phyloP scores from a whole-genome alignment of 441 rosid genomes.

The Dalechampia spathulata region DNA sequence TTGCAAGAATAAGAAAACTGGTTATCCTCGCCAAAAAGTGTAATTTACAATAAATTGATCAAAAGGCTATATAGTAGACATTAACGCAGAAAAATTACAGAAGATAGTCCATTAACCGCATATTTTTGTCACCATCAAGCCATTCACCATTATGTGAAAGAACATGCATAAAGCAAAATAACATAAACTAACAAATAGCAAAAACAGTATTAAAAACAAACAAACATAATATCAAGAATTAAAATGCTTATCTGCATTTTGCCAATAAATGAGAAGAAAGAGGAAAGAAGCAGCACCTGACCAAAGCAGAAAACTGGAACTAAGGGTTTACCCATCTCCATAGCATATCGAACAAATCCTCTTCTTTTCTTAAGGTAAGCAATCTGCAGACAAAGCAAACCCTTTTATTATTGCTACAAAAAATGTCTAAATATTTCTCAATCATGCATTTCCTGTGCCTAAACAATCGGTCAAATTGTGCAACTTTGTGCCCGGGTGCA shows the following conservation, averaged over 20 bases:
- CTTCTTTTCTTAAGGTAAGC: slow-evolving; percentile 58
- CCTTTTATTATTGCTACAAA: no score
- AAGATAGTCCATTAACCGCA: not conserved
- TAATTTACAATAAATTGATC: not conserved
- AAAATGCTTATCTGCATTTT: no score
- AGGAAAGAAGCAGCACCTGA: slow-evolving; percentile 39
- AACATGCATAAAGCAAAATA: not conserved
- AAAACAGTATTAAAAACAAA: no score
- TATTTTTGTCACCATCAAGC: not conserved
- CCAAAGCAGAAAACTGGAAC: slow-evolving; percentile 97
- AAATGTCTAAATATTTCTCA: no score
- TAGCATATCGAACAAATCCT: slow-evolving; percentile 84
- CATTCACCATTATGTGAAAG: not conserved
- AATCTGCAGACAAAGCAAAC: slow-evolving; percentile 35
- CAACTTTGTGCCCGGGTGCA: no score
- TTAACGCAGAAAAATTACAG: not conserved
- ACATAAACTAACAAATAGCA: no score
- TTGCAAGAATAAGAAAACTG: slow-evolving; percentile 6
- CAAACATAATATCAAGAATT: no score
- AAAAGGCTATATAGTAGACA: not conserved
- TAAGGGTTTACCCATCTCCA: slow-evolving; percentile 64
- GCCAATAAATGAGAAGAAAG: not conserved
- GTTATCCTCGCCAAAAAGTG: not conserved
- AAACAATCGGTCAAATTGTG: no score
- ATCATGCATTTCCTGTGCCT: no score